Evolutionary conservation across 2,329 filamentous ascomycete species (phyloP).

Genomic region (Colletotrichum spinosum): DNA sequence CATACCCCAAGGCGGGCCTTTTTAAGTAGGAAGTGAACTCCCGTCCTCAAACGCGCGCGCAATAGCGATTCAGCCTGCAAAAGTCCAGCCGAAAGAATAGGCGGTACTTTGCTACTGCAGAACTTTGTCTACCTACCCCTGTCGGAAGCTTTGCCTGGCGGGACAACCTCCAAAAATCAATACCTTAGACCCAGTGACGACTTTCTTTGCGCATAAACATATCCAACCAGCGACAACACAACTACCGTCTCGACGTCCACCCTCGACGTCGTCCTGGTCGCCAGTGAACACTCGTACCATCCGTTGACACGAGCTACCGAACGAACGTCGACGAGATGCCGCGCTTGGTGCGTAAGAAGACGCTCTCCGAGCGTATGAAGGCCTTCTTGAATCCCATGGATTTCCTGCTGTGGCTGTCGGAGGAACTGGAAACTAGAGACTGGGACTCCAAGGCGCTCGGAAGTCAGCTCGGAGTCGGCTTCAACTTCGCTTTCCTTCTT

Average conservation of each 20-base stretch:
- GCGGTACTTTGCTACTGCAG: background rate
- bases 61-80: too few relatives aligned
- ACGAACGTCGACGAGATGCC: constrained; percentile 59
- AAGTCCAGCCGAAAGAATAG: too few relatives aligned
- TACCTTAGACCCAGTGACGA: constrained; percentile 24
- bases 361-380: constrained; percentile 83
- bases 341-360: constrained; percentile 85
- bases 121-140: constrained; percentile 19
- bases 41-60: too few relatives aligned
- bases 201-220: constrained; percentile 34
- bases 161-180: constrained; percentile 36
- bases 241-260: constrained; percentile 1
- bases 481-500: constrained; percentile 86
- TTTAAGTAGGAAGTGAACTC: too few relatives aligned
- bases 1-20: too few relatives aligned
- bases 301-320: background rate
- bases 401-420: constrained; percentile 89
- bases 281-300: background rate
- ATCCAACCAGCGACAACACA: constrained; percentile 22
- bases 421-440: constrained; percentile 91
- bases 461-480: constrained; percentile 76
- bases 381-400: constrained; percentile 88
- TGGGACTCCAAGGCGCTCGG: constrained; percentile 88
- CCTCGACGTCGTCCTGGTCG: background rate
- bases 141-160: constrained; percentile 25